phyloP scores from a whole-genome alignment of 116 monocot genomes.

The Papilionanthe hybrid region DNA sequence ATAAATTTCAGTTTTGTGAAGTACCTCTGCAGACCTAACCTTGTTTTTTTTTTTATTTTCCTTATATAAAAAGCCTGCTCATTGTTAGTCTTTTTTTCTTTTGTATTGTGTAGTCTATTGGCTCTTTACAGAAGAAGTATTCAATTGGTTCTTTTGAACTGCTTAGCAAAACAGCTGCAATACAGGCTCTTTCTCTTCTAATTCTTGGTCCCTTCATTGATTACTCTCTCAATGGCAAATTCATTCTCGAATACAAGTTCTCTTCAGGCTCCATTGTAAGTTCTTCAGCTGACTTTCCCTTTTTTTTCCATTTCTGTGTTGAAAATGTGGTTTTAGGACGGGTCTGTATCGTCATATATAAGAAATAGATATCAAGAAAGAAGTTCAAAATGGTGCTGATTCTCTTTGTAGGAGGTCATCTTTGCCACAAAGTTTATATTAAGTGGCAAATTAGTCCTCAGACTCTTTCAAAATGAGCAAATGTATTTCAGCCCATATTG shows the following conservation, averaged over 20 bases:
- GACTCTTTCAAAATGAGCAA: too few species aligned
- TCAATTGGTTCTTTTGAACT: conserved; percentile 86
- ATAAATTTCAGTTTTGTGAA: neutral
- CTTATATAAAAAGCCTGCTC: neutral
- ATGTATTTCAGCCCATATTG: too few species aligned
- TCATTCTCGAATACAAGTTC: conserved; percentile 46
- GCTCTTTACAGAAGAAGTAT: conserved; percentile 89
- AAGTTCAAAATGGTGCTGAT: too few species aligned
- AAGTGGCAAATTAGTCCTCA: too few species aligned
- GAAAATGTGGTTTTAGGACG: too few species aligned
- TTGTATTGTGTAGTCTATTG: conserved; percentile 52
- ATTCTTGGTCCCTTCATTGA: conserved; percentile 75
- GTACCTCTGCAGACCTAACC: neutral
- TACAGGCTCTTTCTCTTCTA: conserved; percentile 80
- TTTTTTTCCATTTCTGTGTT: too few species aligned
- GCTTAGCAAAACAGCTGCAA: conserved; percentile 88
- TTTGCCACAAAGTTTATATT: too few species aligned
- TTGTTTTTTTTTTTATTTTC: neutral
- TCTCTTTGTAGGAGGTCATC: too few species aligned
- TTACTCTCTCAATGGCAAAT: conserved; percentile 68
- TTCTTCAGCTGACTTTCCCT: neutral
- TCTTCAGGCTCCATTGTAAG: conserved; percentile 69
- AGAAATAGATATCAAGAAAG: too few species aligned
- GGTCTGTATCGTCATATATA: too few species aligned
- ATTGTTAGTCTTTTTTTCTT: neutral